Percentiles rank a stretch among this genome's conserved stretches.
These are phyloP conservation scores for Globisporangium canariense DNA, from an alignment of 352 stramenopile species.

Conservation along the genomic window DNA sequence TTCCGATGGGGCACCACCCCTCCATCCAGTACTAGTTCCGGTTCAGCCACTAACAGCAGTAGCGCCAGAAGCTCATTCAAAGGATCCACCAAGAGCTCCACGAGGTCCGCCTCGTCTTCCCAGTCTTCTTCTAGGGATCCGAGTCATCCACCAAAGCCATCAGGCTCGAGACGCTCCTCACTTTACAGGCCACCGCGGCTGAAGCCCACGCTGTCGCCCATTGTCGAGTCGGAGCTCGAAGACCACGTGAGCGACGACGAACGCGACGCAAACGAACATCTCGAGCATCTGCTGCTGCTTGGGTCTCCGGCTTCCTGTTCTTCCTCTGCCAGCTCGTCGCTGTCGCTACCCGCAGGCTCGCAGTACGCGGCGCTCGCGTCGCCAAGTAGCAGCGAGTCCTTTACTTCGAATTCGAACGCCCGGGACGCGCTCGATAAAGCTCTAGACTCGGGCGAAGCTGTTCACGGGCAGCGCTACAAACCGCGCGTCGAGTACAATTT, in stretches of 20 bases:
- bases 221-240: constrained; percentile 18
- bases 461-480: neutral
- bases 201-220: constrained; percentile 5
- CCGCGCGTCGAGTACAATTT: constrained; percentile 20
- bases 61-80: neutral
- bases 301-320: constrained; percentile 9
- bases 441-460: neutral
- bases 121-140: neutral
- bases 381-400: neutral
- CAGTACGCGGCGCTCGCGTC: neutral
- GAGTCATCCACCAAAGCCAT: neutral
- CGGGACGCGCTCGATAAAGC: too few relatives aligned
- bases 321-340: neutral
- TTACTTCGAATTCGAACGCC: neutral
- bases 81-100: neutral
- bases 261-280: neutral
- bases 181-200: neutral
- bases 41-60: neutral
- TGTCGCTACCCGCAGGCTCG: neutral
- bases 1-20: constrained; percentile 13
- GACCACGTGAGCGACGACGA: constrained; percentile 11
- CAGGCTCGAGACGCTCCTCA: neutral
- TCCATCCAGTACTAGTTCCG: neutral
- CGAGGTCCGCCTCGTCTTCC: neutral
- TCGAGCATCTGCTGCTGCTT: neutral